Conservation (phyloP, 1,284 basidiomycete species). For the Heterobasidion parviporum region DNA sequence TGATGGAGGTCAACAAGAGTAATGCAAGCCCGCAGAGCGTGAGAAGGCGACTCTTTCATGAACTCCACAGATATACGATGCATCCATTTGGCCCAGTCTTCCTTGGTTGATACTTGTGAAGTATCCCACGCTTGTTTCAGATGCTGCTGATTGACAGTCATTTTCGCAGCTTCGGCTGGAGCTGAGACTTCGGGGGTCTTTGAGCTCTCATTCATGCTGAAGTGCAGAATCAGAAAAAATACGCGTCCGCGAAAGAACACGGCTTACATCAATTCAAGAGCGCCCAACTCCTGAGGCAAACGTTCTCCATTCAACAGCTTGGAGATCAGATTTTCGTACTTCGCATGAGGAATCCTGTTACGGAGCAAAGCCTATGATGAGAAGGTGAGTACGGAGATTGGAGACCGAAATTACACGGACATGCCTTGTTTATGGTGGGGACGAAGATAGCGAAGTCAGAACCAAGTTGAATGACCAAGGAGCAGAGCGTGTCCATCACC, state of each 20-base stretch:
- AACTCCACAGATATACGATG: constrained; percentile 91
- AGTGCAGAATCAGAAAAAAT: constrained; percentile 4
- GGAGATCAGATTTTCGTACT: constrained; percentile 84
- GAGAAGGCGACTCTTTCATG: constrained; percentile 97
- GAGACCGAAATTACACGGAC: constrained; percentile 9
- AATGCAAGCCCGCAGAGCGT: constrained; percentile 94
- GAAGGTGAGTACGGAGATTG: background rate
- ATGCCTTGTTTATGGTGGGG: constrained; percentile 91
- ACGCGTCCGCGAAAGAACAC: constrained; percentile 2
- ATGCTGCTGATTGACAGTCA: constrained; percentile 96
- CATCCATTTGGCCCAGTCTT: constrained; percentile 98
- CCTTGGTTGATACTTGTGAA: constrained; percentile 69
- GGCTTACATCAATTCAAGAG: constrained; percentile 51
- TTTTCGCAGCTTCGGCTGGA: constrained; percentile 78
- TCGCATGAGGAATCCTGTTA: constrained; percentile 76
- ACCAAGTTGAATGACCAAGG: constrained; percentile 88
- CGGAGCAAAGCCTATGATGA: constrained; percentile 59
- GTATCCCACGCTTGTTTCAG: constrained; percentile 97
- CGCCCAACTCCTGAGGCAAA: constrained; percentile 68
- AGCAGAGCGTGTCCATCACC: constrained; percentile 92
- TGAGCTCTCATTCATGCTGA: constrained; percentile 47
- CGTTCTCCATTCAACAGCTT: constrained; percentile 92
- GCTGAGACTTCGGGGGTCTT: constrained; percentile 66
- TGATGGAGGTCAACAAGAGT: constrained; percentile 89
- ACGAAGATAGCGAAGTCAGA: constrained; percentile 97